Conservation (phyloP, 73 alveolate species). For the Paramecium sonneborni region DNA sequence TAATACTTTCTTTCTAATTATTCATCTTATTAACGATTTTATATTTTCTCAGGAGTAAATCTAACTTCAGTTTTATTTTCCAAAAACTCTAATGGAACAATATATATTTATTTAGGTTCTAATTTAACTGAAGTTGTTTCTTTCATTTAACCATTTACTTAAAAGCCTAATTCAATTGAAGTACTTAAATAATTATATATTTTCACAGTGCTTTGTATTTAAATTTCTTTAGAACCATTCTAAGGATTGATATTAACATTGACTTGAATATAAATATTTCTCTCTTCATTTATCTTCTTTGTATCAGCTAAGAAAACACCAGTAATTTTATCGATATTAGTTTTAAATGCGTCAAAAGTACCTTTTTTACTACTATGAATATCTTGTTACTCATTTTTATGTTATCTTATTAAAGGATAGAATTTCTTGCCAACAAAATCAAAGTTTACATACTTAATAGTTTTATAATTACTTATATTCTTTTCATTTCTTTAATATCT, state of each 20-base stretch:
- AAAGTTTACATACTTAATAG: slow-evolving; percentile 21
- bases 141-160: slow-evolving; percentile 47
- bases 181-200: slow-evolving; percentile 54
- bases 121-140: slow-evolving; percentile 29
- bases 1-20: slow-evolving; percentile 30
- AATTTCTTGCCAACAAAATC: slow-evolving; percentile 55
- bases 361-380: neutral
- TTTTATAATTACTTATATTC: slow-evolving; percentile 31
- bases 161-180: slow-evolving; percentile 41
- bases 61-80: slow-evolving; percentile 62
- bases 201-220: slow-evolving; percentile 56
- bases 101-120: slow-evolving; percentile 33
- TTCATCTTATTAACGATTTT: neutral
- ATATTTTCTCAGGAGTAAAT: slow-evolving; percentile 37
- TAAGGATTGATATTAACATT: slow-evolving; percentile 60
- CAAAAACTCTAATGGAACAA: slow-evolving; percentile 54
- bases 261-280: slow-evolving; percentile 31
- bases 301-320: neutral
- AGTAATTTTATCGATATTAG: slow-evolving; percentile 27
- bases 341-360: neutral
- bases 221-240: slow-evolving; percentile 64
- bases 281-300: slow-evolving; percentile 36
- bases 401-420: neutral
- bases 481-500: too few species aligned
- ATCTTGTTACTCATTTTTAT: slow-evolving; percentile 41